A percentile compares a stretch with the other conserved stretches of the same genome.
These are phyloP conservation scores for Lipomyces yamadae DNA, from an alignment of 805 yeast genomes.

Conservation along the genomic window DNA sequence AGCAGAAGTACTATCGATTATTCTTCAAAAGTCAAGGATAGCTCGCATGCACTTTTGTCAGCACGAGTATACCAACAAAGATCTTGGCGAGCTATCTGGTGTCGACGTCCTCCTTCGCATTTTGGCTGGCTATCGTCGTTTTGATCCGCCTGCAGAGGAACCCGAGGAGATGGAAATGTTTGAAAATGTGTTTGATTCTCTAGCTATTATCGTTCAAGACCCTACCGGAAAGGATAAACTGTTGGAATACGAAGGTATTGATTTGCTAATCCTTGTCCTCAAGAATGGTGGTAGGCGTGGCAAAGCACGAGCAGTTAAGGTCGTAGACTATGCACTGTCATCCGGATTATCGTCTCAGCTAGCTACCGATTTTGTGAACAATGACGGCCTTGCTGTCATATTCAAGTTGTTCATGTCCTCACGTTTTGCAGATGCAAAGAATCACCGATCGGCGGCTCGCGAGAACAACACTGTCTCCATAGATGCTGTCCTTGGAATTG, in stretches of 20 bases:
- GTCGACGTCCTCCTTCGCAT: slow-evolving; percentile 34
- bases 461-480: slow-evolving; percentile 27
- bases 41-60: slow-evolving; percentile 18
- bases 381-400: slow-evolving; percentile 32
- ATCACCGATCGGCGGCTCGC: slow-evolving; percentile 14
- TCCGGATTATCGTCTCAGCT: slow-evolving; percentile 23
- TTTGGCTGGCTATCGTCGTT: slow-evolving; percentile 29
- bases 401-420: slow-evolving; percentile 35
- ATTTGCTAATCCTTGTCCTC: slow-evolving; percentile 32
- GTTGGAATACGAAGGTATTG: slow-evolving; percentile 38
- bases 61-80: slow-evolving; percentile 10
- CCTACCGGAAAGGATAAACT: slow-evolving; percentile 31
- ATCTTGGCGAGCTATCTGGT: slow-evolving; percentile 26
- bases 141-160: slow-evolving; percentile 33
- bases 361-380: slow-evolving; percentile 32
- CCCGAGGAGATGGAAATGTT: slow-evolving; percentile 35
- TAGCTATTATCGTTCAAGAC: slow-evolving; percentile 33
- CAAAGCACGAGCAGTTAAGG: slow-evolving; percentile 30
- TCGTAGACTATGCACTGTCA: slow-evolving; percentile 34
- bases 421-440: slow-evolving; percentile 22
- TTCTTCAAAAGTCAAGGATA: slow-evolving; percentile 27
- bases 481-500: slow-evolving; percentile 36
- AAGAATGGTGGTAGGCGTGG: slow-evolving; percentile 33
- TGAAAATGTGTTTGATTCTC: slow-evolving; percentile 36
- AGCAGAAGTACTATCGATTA: slow-evolving; percentile 39